Base-by-base conservation (phyloP, 2,329 filamentous ascomycete genomes). In the Fusarium xylarioides region DNA sequence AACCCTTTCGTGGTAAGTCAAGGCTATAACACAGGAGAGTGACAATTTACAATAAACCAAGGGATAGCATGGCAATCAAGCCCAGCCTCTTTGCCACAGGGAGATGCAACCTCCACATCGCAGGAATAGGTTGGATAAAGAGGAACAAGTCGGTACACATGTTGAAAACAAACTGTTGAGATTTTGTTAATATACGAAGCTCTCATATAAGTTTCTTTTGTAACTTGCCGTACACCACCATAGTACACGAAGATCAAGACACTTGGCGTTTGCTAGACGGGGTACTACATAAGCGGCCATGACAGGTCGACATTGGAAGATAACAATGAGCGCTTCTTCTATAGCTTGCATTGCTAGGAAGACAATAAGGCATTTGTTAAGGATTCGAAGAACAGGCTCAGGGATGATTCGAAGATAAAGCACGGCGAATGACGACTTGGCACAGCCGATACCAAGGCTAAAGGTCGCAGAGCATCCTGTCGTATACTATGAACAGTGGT, bases 91-190 rank as follows among this genome's bases (percentile, higher is more conserved):
- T 79, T 14, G 69, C 75, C 16, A 75, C n/a, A 11, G 77, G 80
- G 15, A 83, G 71, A 34, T 82, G 79, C 38, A 83, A 67, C 37
- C 78, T 79, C 68, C 79, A 79, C 67, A 83, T 79, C n/a, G 80
- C 76, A 2, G 82, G 82, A 19, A 83, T 81, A 7, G 82, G 82
- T 44, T 82, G 79, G 21, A 81, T 70, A 60, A 82, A 82, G 12
- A 83, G 70, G 32, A 81, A 71, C 50, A 83, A 71, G 56, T 83
- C 81, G 40, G 81, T 82, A 16, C 74, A 68, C 38, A 83, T 71
- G 68, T 83, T 83, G 71, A 83, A 79, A 34, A 75, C 78, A 42
- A 78, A 79, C 76, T 79, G 46, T 21, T 26, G 11, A 21, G n/a
- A 4, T 4, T 6, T 16, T 4, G 19, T 30, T 4, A 32, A 43